Evolutionary conservation across 2,329 filamentous ascomycete species (phyloP), one percentile per base, ranked within the genome.

Genomic region (Ophiostoma sp.): DNA sequence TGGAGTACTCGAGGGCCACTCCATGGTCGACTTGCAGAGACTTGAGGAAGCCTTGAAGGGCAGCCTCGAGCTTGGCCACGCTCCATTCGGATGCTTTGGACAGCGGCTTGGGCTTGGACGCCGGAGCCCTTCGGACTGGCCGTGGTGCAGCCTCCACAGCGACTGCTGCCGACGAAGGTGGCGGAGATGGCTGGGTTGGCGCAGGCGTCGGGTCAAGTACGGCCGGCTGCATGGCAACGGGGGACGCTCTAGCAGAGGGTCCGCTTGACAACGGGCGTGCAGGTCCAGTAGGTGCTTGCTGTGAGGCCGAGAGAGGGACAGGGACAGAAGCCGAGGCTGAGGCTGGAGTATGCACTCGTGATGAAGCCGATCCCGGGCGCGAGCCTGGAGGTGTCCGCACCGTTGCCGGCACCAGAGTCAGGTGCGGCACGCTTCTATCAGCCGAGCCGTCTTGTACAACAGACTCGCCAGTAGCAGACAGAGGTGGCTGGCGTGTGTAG

Each of bases 11-110:
- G 3, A 81, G 79, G 20, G 85, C 79, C 33, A 78, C 80, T 7
- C 81, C 79, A 70, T 86, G 83, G 52, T 81, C 80, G 15, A 79
- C 77, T 68, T 80, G 79, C 36, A 87, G 81, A 33, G 84, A 80
- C 44, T 77, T 76, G 20, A 80, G 78, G 68, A 82, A 81, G 1
- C 76, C 72, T 10, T 76, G 77, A 36, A 87, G 77, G 6, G 78
- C 76, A 5, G 76, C 73, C 44, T 81, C 80, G n/a, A 86, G 77
- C 69, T 80, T 80, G 1, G 79, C 77, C 23, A 81, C 75, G 2
- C 81, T 81, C 81, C 82, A 84, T 2, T 81, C 80, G 52, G 60
- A 27, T 39, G 57, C 27, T 8, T 44, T 67, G 10, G 54, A 57
- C 67, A 57, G 5, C 36, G 36, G 65, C 36, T 67, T 39, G 35